Evolutionary conservation across 2,329 filamentous ascomycete genomes (phyloP).

Genomic region (Dactylellina drechsleri): DNA sequence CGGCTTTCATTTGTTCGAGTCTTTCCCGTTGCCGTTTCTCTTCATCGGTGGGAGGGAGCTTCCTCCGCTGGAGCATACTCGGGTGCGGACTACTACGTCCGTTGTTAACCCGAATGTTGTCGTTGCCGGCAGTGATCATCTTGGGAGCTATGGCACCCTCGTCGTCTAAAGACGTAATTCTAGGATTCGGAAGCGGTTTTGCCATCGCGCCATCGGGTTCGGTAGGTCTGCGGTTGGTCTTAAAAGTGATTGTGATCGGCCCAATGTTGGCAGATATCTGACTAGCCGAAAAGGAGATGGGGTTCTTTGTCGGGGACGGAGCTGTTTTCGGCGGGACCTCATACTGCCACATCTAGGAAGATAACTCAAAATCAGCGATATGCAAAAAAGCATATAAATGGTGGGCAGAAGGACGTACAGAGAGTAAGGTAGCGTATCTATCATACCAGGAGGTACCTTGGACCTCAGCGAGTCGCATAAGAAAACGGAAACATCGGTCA

Average conservation of each 20-base stretch:
- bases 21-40: slow-evolving; percentile 42
- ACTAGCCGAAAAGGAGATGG: slow-evolving; percentile 30
- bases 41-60: slow-evolving; percentile 38
- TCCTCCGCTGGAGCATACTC: slow-evolving; percentile 35
- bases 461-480: slow-evolving; percentile 54
- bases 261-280: slow-evolving; percentile 44
- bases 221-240: slow-evolving; percentile 16
- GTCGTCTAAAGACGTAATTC: slow-evolving; percentile 24
- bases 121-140: slow-evolving; percentile 15
- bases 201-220: neutral
- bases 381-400: neutral
- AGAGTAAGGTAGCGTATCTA: slow-evolving; percentile 48
- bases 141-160: slow-evolving; percentile 6
- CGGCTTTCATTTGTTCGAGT: slow-evolving; percentile 50
- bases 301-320: slow-evolving; percentile 36
- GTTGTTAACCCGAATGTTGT: slow-evolving; percentile 35
- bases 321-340: slow-evolving; percentile 41
- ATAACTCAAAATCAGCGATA: neutral
- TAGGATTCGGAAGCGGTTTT: slow-evolving; percentile 21
- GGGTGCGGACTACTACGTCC: slow-evolving; percentile 46
- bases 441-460: slow-evolving; percentile 53
- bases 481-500: slow-evolving; percentile 53
- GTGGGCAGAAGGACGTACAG: slow-evolving; percentile 21
- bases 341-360: slow-evolving; percentile 47
- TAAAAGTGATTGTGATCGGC: slow-evolving; percentile 48